A percentile compares a stretch with the other conserved stretches of the same genome.
phyloP scores from a whole-genome alignment of 176 grass and related monocot species.

The Saccharum officinarum region DNA sequence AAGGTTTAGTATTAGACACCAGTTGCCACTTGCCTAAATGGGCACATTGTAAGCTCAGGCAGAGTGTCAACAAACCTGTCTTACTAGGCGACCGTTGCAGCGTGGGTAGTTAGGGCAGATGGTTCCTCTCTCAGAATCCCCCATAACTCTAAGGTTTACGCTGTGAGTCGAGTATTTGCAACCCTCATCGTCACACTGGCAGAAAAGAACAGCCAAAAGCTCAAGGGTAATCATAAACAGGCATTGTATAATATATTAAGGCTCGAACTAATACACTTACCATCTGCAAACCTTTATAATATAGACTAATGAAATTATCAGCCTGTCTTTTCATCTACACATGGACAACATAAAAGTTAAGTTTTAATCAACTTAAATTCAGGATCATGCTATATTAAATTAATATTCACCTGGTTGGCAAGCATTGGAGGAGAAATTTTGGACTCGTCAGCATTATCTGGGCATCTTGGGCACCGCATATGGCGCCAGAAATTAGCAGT shows the following conservation, averaged over 20 bases:
- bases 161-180: slow-evolving; percentile 78
- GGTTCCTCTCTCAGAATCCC: slow-evolving; percentile 82
- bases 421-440: slow-evolving; percentile 69
- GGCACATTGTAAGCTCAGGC: slow-evolving; percentile 21
- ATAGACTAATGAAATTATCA: slow-evolving; percentile 80
- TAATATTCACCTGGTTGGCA: slow-evolving; percentile 73
- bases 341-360: slow-evolving; percentile 28
- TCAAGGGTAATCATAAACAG: slow-evolving; percentile 17
- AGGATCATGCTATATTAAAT: not conserved
- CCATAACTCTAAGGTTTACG: slow-evolving; percentile 85
- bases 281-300: slow-evolving; percentile 87
- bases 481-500: slow-evolving; percentile 71
- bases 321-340: slow-evolving; percentile 90
- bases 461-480: slow-evolving; percentile 87
- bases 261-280: slow-evolving; percentile 43
- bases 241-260: not conserved
- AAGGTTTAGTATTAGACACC: slow-evolving; percentile 30
- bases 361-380: slow-evolving; percentile 22
- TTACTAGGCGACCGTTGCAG: slow-evolving; percentile 76
- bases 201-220: slow-evolving; percentile 20
- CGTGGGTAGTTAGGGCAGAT: slow-evolving; percentile 86
- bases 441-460: slow-evolving; percentile 53
- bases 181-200: slow-evolving; percentile 83
- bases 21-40: slow-evolving; percentile 13
- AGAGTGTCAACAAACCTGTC: slow-evolving; percentile 53